Evolutionary conservation across 257 asterid genomes (phyloP), one percentile per base, ranked within the genome.

Genomic region (Schizonepeta tenuifolia): DNA sequence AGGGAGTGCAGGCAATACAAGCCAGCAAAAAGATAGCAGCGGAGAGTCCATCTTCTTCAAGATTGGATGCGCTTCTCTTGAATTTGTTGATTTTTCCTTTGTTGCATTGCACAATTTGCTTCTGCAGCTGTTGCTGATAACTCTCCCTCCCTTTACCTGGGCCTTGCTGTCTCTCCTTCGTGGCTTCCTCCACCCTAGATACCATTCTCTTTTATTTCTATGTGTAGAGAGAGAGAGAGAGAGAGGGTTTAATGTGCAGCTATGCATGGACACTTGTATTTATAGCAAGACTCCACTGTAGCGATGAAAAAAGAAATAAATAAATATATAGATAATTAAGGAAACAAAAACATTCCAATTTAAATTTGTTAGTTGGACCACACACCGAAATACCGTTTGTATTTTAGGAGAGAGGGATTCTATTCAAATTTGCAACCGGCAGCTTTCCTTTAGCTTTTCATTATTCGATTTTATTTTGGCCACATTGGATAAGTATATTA

Each of bases 41-140:
- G 77, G 96, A 90, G 77, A 83, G 69, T 31, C 90, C 96, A 80
- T 90, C 96, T 79, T 87, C 86, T 78, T 90, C 86, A 50, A 81
- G 79, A 83, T 61, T 81, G n/a, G 88, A 86, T 4, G 72, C 79
- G 80, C 95, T 88, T 76, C 91, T 86, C 84, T 90, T 90, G 85
- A 90, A 90, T 81, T 86, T 88, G 60, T 64, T 73, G 17, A 46
- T 38, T 65, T 81, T 88, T 2, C 89, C 92, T 85, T 90, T 90
- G 80, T 87, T 87, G 77, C 89, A 81, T 72, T 77, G 79, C 50
- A 79, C 75, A 7, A 65, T 67, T 74, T 83, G 85, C 75, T 77
- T 80, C 47, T 78, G 84, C 33, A 72, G 10, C 70, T 64, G 74
- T 15, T 75, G 69, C 46, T 80, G 73, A 74, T 73, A 50, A n/a